Evolutionary conservation across 768 basidiomycete genomes (phyloP).

Genomic region (Boletus fagicola): DNA sequence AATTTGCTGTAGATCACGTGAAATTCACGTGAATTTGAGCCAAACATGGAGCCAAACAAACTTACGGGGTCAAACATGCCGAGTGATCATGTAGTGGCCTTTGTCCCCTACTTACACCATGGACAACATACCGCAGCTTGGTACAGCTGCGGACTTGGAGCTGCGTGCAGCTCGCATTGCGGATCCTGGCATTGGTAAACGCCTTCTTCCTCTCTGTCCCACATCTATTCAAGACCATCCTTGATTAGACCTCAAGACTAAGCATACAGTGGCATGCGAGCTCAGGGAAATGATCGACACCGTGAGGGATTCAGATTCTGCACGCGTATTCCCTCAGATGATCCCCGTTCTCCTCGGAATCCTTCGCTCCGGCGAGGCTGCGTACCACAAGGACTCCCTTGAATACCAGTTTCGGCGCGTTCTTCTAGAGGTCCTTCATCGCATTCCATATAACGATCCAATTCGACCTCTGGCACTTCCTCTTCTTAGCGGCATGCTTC

Average conservation of each 20-base stretch:
- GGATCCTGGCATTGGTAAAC: constrained; percentile 69
- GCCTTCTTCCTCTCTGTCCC: not conserved
- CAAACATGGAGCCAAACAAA: constrained; percentile 35
- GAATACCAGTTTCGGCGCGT: constrained; percentile 85
- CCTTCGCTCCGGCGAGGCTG: constrained; percentile 64
- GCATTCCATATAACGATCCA: constrained; percentile 79
- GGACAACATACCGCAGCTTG: constrained; percentile 44
- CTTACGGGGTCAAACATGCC: constrained; percentile 27
- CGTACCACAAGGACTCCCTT: constrained; percentile 60
- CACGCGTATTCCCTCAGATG: constrained; percentile 66
- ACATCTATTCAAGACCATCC: not conserved
- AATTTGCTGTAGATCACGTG: constrained; percentile 30
- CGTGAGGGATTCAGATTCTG: constrained; percentile 70
- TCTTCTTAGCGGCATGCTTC: constrained; percentile 79
- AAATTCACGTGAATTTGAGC: constrained; percentile 28
- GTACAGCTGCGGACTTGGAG: constrained; percentile 61
- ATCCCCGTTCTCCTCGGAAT: constrained; percentile 73
- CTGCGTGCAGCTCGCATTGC: constrained; percentile 69
- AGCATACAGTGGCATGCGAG: constrained; percentile 69
- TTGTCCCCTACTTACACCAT: constrained; percentile 24
- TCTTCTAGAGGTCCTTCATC: constrained; percentile 85
- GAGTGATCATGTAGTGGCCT: not conserved
- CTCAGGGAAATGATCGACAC: constrained; percentile 81
- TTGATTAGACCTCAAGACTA: constrained; percentile 64
- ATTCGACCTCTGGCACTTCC: constrained; percentile 62